These are phyloP conservation scores for Lunularia cruciata DNA, from an alignment of 225 moss, liverwort and hornwort genomes.

Conservation along the genomic window DNA sequence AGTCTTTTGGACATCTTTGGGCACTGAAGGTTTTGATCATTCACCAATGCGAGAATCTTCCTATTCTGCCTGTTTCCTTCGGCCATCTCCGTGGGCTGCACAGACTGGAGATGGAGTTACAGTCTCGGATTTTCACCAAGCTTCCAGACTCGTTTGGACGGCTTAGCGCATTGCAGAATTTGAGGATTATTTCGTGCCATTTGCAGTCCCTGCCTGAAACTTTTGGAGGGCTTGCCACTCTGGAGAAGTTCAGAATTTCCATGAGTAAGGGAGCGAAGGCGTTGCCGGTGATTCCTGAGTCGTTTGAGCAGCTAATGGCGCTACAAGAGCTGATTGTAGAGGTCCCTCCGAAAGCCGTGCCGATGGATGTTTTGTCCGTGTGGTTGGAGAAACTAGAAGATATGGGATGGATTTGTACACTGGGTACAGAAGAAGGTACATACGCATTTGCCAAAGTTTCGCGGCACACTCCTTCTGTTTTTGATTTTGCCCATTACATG, in stretches of 20 bases:
- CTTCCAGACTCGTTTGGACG: slow-evolving; percentile 22
- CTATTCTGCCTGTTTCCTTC: slow-evolving; percentile 11
- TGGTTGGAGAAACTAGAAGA: slow-evolving; percentile 24
- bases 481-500: slow-evolving; percentile 27
- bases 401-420: slow-evolving; percentile 24
- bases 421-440: slow-evolving; percentile 13
- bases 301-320: slow-evolving; percentile 19
- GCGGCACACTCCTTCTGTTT: slow-evolving; percentile 21
- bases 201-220: slow-evolving; percentile 20
- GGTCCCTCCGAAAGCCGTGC: slow-evolving; percentile 16
- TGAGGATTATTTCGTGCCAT: slow-evolving; percentile 17
- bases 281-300: slow-evolving; percentile 21
- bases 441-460: slow-evolving; percentile 24
- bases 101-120: slow-evolving; percentile 22
- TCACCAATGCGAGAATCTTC: slow-evolving; percentile 11
- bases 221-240: slow-evolving; percentile 2
- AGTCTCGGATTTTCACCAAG: slow-evolving; percentile 18
- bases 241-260: slow-evolving; percentile 19
- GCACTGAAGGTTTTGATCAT: slow-evolving; percentile 8
- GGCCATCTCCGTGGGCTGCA: slow-evolving; percentile 15
- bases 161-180: not conserved
- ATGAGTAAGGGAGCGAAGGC: slow-evolving; percentile 10
- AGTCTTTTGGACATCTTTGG: slow-evolving; percentile 17
- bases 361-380: slow-evolving; percentile 18
- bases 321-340: slow-evolving; percentile 20